Percentiles rank a stretch among this genome's conserved stretches.
phyloP scores from a whole-genome alignment of 2,329 filamentous ascomycete genomes.

The Paraphoma sp. region DNA sequence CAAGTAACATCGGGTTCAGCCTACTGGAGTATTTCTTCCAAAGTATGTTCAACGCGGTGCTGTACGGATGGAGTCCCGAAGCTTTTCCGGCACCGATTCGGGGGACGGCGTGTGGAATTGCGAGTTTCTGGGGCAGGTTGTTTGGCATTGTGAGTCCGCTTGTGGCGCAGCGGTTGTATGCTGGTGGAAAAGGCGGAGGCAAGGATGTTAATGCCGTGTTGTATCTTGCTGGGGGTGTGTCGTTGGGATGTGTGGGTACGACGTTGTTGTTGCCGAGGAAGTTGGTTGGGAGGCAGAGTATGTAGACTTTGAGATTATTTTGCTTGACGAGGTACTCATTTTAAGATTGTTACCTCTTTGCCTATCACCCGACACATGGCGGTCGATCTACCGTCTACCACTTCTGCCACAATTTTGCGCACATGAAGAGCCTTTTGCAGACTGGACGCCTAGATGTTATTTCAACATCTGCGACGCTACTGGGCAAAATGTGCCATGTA shows the following conservation, averaged over 20 bases:
- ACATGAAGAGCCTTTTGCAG: no score
- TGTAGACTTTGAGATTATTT: neutral
- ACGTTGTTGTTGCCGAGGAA: constrained; percentile 56
- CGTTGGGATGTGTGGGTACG: constrained; percentile 59
- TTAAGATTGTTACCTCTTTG: no score
- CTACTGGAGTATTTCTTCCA: constrained; percentile 63
- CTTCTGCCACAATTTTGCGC: no score
- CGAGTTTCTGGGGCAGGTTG: constrained; percentile 65
- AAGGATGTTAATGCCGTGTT: constrained; percentile 59
- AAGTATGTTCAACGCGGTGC: constrained; percentile 59
- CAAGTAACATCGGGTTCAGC: constrained; percentile 58
- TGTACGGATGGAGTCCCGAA: constrained; percentile 61
- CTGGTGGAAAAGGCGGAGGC: constrained; percentile 30
- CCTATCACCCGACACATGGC: no score
- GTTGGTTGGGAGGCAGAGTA: constrained; percentile 1
- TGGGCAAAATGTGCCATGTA: no score
- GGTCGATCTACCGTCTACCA: no score
- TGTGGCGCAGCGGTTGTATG: constrained; percentile 57
- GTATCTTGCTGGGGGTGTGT: constrained; percentile 64
- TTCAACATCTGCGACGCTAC: no score
- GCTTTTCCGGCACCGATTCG: constrained; percentile 59
- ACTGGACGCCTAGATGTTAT: no score
- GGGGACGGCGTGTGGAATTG: constrained; percentile 62
- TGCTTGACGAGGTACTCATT: no score
- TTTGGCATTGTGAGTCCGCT: constrained; percentile 66